Base-by-base conservation (phyloP, 2,329 filamentous ascomycete species). In the Phialophora verrucosa region DNA sequence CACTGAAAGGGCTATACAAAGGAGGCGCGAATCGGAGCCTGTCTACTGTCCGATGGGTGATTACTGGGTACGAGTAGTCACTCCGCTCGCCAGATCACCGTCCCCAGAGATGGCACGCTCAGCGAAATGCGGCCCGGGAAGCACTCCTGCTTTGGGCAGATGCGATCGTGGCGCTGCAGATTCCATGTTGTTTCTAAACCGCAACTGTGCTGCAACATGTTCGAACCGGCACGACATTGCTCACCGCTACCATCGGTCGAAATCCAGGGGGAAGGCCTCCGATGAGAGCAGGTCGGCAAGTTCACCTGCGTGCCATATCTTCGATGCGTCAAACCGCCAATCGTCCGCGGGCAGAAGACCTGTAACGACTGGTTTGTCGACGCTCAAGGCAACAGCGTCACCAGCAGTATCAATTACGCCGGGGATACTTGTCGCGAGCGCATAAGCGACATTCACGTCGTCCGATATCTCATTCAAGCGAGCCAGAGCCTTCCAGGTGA, bases 281-380 rank as follows among this genome's bases (percentile, higher is more conserved):
- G 53, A 55, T n/a, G 29, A 54, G 29, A 54, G 27, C 51, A 54
- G 27, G 23, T 54, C 51, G 51, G 27, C 27, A 32, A 54, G 23
- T n/a, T 54, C 51, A 54, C 7, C 51, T n/a, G 51, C 29, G 27
- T 32, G 14, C 51, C 51, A 54, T 20, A 54, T 54, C 17, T 54
- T n/a, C 11, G 51, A 54, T 10, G 27, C 14, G 11, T 54, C 51
- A n/a, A 54, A 31, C 17, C 11, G 4, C 29, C 51, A 27, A 31
- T 54, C 51, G 14, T 29, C 27, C 20, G 25, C 14, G 8, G 51
- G 27, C 3, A 29, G 23, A 17, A 14, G 17, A 25, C 27, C 27
- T 54, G 25, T 4, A n/a, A 20, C 10, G 27, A 54, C 35, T 17
- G 35, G 35, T 6, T 42, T 42, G 29, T 29, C 27, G 29, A 20